These are phyloP conservation scores for Aspergillus pseudotamarii DNA, from an alignment of 2,329 filamentous ascomycete genomes.

Conservation along the genomic window DNA sequence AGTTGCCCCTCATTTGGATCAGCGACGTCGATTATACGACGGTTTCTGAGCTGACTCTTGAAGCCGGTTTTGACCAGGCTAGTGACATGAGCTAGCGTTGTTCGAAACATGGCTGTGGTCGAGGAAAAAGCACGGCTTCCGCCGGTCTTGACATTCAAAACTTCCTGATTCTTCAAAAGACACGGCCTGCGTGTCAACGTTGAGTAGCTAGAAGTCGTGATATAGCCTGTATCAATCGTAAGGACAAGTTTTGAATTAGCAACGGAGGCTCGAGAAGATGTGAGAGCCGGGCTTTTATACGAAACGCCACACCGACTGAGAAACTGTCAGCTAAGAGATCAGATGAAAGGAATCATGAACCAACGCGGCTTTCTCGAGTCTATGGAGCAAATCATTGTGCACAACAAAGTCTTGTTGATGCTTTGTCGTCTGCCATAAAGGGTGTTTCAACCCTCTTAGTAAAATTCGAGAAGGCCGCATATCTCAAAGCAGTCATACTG, in stretches of 20 bases:
- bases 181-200: background rate
- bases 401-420: background rate
- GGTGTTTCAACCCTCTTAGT: background rate
- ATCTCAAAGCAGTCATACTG: background rate
- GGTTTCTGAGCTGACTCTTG: background rate
- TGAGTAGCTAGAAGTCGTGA: background rate
- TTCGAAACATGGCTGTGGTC: background rate
- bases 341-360: slow-evolving; percentile 1
- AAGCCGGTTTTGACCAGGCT: background rate
- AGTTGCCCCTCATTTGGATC: too few relatives aligned
- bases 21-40: background rate
- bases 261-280: background rate
- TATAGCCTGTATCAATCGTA: background rate
- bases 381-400: background rate
- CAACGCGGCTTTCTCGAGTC: background rate
- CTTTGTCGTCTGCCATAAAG: slow-evolving; percentile 1
- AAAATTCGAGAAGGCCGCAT: background rate
- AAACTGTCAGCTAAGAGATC: background rate
- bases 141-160: background rate
- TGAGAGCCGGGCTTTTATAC: background rate
- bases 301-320: background rate
- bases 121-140: background rate
- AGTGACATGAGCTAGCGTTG: background rate
- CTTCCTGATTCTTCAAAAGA: background rate
- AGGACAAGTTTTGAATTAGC: background rate